These are phyloP conservation scores for Pulchroboletus neoregius DNA, from an alignment of 1,284 basidiomycete genomes.

Conservation along the genomic window DNA sequence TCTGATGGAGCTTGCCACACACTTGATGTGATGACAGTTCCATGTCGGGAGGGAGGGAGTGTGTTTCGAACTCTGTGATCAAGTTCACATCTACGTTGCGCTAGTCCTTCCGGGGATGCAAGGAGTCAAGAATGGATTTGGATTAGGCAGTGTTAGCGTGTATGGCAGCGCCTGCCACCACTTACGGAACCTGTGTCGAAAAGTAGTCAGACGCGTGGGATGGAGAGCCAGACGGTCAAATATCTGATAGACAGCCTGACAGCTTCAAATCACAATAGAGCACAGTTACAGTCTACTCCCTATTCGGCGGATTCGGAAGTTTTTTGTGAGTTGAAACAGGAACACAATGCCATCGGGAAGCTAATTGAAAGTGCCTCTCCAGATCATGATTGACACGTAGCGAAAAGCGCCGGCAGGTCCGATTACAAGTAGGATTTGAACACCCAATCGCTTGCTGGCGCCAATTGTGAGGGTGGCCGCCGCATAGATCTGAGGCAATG, in stretches of 20 bases:
- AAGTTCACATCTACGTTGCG: background rate
- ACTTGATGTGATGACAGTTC: too few species aligned
- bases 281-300: background rate
- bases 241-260: conserved; percentile 2
- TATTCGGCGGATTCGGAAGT: background rate
- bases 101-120: conserved; percentile 5
- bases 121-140: background rate
- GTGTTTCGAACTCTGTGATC: conserved; percentile 18
- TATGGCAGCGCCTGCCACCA: background rate
- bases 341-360: background rate
- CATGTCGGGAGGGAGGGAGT: background rate
- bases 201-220: conserved; percentile 7
- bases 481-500: conserved; percentile 5
- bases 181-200: conserved; percentile 17
- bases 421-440: background rate
- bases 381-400: conserved; percentile 3
- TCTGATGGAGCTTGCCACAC: too few species aligned
- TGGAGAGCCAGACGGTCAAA: background rate
- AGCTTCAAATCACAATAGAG: background rate
- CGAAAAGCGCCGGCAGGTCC: background rate
- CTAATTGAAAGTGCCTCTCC: background rate
- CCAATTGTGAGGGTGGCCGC: background rate
- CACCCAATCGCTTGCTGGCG: conserved; percentile 3
- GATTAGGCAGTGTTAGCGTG: conserved; percentile 11
- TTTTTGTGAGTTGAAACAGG: conserved; percentile 17